Base-by-base conservation (phyloP, 192 early-diverging fungal genomes). In the Diversispora eburnea region DNA sequence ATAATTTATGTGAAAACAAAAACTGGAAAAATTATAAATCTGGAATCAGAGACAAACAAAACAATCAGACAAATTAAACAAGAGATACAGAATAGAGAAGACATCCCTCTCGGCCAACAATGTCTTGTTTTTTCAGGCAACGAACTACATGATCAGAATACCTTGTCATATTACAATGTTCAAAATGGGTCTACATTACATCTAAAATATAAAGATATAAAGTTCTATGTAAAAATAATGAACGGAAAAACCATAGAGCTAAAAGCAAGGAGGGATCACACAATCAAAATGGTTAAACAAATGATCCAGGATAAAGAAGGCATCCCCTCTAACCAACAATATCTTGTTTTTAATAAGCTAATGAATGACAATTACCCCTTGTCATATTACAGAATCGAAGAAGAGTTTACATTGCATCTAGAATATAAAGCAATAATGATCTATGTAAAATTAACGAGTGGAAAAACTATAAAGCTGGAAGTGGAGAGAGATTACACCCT, bases 191-290 rank as follows among this genome's bases (percentile, higher is more conserved):
- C 59, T 41, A 61, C 59, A 41, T 22, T 61, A 0, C 17, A 61
- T 61, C 20, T 61, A 61, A 22, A 61, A 61, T 41, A 0, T 61
- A 61, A 20, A 61, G 3, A 12, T 5, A 61, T 41, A 20, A 61
- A 77, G 52, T 77, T 80, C 22, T 80, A 68, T 66, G 70, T 80
- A 6, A 74, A 75, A 62, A 90, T 91, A 20, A 84, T 95, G 22
- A 94, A 92, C 42, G 94, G 92, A 65, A 95, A 95, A 87, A 96
- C 91, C 69, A 92, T 96, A 82, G 94, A 91, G 67, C 84, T 96
- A 60, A 92, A 91, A 78, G 88, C 90, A 13, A 87, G 90, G 79
- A 87, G 86, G 19, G 84, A 83, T 47, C 88, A 90, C 76, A 59
- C 75, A 57, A 89, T 92, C 63, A 88, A 91, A 49, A 83, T 88